Conservation (phyloP, 768 basidiomycete species). For the Crepidotus variabilis region DNA sequence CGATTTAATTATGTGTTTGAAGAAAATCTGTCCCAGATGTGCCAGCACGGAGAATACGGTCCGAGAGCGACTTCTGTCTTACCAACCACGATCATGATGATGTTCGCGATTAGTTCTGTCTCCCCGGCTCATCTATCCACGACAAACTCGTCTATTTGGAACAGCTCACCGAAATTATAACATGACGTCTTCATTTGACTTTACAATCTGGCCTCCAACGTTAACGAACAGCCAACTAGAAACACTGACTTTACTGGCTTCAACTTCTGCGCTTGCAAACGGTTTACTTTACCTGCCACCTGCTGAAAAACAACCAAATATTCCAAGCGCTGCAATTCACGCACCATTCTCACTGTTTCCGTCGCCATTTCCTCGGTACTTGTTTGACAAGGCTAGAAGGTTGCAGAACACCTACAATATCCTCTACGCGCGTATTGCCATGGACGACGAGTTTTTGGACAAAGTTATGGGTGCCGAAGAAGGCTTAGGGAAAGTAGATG, state of each 20-base stretch:
- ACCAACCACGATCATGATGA: no score
- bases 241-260: conserved; percentile 59
- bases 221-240: conserved; percentile 56
- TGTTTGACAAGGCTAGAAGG: conserved; percentile 61
- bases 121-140: no score
- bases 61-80: no score
- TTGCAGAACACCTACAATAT: conserved; percentile 81
- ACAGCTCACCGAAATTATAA: conserved; percentile 4
- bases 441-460: conserved; percentile 79
- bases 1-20: no score
- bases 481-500: conserved; percentile 80
- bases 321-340: conserved; percentile 76
- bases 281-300: conserved; percentile 81
- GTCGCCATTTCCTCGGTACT: conserved; percentile 71
- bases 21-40: no score
- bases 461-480: conserved; percentile 73
- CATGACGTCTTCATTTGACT: conserved; percentile 34
- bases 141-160: no score
- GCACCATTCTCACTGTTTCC: conserved; percentile 90
- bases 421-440: conserved; percentile 80
- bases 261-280: conserved; percentile 81
- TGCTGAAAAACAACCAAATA: conserved; percentile 38
- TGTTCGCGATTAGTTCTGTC: no score
- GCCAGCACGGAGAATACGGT: no score
- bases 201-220: conserved; percentile 71